A percentile compares a stretch with the other conserved stretches of the same genome.
Conservation (phyloP, 371 early-diverging fungal species). For the Smittium culicis region DNA sequence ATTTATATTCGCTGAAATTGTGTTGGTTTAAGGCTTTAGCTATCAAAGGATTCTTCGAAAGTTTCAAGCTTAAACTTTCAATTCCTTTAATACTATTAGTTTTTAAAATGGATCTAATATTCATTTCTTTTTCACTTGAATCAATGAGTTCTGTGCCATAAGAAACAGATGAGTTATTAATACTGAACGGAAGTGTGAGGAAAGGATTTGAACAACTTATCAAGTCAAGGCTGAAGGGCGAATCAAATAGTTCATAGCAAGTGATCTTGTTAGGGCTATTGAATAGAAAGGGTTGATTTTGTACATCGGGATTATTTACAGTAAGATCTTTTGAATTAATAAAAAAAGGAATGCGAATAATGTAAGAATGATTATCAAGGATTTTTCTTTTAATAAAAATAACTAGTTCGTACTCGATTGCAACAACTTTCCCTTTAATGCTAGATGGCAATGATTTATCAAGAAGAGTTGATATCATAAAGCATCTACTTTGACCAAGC, state of each 20-base stretch:
- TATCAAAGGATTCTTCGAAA: constrained; percentile 11
- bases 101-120: constrained; percentile 14
- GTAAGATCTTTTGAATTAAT: constrained; percentile 43
- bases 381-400: constrained; percentile 64
- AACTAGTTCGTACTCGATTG: constrained; percentile 74
- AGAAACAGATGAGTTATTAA: too few species aligned
- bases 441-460: constrained; percentile 73
- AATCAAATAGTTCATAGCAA: too few species aligned
- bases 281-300: constrained; percentile 14
- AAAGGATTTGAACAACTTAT: too few species aligned
- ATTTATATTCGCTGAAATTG: too few species aligned
- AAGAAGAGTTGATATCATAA: constrained; percentile 58
- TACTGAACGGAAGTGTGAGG: too few species aligned
- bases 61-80: constrained; percentile 5
- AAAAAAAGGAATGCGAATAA: constrained; percentile 75
- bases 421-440: constrained; percentile 66
- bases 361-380: constrained; percentile 47
- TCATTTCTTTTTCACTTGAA: constrained; percentile 16
- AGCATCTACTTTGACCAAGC: constrained; percentile 68
- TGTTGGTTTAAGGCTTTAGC: neutral
- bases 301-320: constrained; percentile 10
- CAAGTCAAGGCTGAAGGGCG: too few species aligned
- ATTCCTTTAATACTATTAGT: neutral
- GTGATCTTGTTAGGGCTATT: too few species aligned
- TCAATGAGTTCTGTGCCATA: too few species aligned